Percentiles rank a stretch among this genome's conserved stretches.
Conservation (phyloP, 768 basidiomycete species). For the Leucocoprinus birnbaumii region DNA sequence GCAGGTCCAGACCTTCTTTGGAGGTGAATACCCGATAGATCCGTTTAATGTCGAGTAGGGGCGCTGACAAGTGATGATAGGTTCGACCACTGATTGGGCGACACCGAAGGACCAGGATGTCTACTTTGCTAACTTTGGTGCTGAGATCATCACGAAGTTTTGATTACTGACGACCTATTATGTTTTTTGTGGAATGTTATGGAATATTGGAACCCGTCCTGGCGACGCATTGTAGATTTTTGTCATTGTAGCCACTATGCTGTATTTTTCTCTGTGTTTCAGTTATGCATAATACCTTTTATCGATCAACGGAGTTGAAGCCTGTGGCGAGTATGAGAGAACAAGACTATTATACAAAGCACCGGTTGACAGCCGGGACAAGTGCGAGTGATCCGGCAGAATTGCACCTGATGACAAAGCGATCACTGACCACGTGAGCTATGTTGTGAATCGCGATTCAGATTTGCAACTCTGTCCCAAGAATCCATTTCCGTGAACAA, state of each 20-base stretch:
- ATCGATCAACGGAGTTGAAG: background rate
- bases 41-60: background rate
- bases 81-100: slow-evolving; percentile 46
- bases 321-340: no score
- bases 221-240: background rate
- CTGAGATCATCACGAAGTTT: slow-evolving; percentile 34
- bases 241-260: slow-evolving; percentile 2
- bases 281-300: background rate
- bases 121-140: slow-evolving; percentile 62
- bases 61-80: slow-evolving; percentile 21
- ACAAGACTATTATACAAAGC: no score
- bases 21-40: slow-evolving; percentile 33
- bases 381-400: no score
- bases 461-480: background rate
- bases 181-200: background rate
- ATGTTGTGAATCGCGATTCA: slow-evolving; percentile 10
- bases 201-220: background rate
- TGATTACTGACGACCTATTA: background rate
- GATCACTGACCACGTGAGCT: slow-evolving; percentile 7
- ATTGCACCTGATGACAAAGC: slow-evolving; percentile 3
- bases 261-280: background rate
- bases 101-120: slow-evolving; percentile 53
- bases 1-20: slow-evolving; percentile 69
- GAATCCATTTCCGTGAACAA: background rate
- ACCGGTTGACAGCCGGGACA: no score